Evolutionary conservation across 1,284 basidiomycete species (phyloP).

Genomic region (Wallemia hederae): DNA sequence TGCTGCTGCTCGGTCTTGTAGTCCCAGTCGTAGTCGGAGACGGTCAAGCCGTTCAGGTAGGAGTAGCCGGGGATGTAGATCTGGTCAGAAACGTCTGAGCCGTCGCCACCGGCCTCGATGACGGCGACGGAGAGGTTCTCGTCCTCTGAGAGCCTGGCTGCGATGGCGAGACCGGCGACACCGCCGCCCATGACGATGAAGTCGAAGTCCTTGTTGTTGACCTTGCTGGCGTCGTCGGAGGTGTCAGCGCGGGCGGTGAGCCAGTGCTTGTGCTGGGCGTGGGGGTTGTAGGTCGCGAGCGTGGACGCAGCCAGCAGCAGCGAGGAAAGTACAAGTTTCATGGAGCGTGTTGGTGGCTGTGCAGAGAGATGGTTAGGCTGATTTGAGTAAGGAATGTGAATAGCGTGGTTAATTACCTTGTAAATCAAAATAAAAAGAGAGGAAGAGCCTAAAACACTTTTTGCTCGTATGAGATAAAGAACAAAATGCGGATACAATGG

Average conservation of each 20-base stretch:
- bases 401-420: too few relatives aligned
- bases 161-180: conserved; percentile 39
- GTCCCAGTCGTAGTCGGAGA: conserved; percentile 30
- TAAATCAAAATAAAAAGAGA: too few relatives aligned
- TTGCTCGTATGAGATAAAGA: too few relatives aligned
- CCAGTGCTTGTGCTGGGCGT: not conserved
- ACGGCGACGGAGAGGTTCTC: conserved; percentile 35
- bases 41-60: conserved; percentile 24
- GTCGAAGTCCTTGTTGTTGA: not conserved
- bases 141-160: conserved; percentile 38
- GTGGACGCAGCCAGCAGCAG: not conserved
- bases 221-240: not conserved
- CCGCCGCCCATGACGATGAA: conserved; percentile 35
- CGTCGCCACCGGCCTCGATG: conserved; percentile 36
- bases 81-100: conserved; percentile 20
- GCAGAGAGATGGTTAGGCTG: too few relatives aligned
- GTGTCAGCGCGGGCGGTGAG: not conserved
- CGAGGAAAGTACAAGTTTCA: not conserved
- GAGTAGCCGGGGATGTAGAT: conserved; percentile 24
- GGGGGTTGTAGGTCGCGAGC: not conserved
- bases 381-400: too few relatives aligned
- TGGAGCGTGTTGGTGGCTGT: too few relatives aligned
- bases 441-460: too few relatives aligned
- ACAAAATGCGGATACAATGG: too few relatives aligned
- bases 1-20: conserved; percentile 28